A percentile compares a stretch with the other conserved stretches of the same genome.
Evolutionary conservation across 2,329 filamentous ascomycete genomes (phyloP).

Genomic region (Sporothrix humicola): DNA sequence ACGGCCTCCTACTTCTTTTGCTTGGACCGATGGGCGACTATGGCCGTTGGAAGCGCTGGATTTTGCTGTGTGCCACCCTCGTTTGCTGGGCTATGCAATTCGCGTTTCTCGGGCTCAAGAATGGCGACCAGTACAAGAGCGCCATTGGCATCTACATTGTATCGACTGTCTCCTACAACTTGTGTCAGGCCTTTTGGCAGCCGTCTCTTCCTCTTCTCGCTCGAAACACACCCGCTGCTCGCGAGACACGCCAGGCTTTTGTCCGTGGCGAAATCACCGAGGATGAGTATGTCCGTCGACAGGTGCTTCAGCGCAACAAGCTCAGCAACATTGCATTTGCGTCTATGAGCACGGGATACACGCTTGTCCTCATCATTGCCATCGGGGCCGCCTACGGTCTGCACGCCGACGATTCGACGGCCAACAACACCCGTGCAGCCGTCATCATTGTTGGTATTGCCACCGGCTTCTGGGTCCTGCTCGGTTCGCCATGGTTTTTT

Average conservation of each 20-base stretch:
- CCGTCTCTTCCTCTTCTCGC: not conserved
- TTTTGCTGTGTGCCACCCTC: not conserved
- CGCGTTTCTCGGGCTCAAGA: not conserved
- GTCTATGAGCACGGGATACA: constrained; percentile 13
- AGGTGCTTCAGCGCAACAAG: constrained; percentile 9
- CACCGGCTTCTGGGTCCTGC: constrained; percentile 9
- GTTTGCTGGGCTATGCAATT: constrained; percentile 10
- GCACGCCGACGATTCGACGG: constrained; percentile 7
- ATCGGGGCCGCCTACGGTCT: constrained; percentile 16
- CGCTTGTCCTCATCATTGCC: constrained; percentile 5
- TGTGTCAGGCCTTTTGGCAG: constrained; percentile 19
- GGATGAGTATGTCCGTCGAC: not conserved
- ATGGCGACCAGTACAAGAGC: constrained; percentile 10
- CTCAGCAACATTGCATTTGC: constrained; percentile 15
- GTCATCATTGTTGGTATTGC: constrained; percentile 10
- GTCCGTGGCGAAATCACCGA: not conserved
- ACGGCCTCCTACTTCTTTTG: not conserved
- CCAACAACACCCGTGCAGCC: constrained; percentile 12
- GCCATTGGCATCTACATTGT: constrained; percentile 10
- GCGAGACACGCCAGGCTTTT: constrained; percentile 12
- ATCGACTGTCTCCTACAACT: constrained; percentile 3
- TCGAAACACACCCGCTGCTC: not conserved
- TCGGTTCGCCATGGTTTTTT: not conserved
- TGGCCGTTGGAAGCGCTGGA: constrained; percentile 18
- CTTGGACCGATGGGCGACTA: constrained; percentile 14